Conservation (phyloP, 1,284 basidiomycete species). For the Ceratorhiza oryzae-sativae region DNA sequence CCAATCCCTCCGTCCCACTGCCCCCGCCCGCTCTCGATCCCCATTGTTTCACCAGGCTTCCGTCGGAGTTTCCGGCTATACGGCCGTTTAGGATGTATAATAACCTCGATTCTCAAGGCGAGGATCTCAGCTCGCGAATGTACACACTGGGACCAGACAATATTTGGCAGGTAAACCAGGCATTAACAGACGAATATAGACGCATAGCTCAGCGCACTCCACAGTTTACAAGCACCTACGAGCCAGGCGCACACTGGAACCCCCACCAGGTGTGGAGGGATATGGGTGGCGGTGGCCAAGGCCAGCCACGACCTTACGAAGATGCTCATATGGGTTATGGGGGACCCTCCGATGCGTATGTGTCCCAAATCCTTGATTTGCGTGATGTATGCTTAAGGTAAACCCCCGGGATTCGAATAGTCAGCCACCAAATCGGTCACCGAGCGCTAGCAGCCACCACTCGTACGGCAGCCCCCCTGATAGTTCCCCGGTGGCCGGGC, state of each 20-base stretch:
- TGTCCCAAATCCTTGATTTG: not conserved
- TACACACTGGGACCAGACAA: conserved; percentile 32
- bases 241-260: conserved; percentile 1
- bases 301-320: conserved; percentile 1
- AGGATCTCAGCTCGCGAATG: conserved; percentile 8
- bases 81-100: conserved; percentile 12
- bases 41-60: not conserved
- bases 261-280: conserved; percentile 14
- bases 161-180: conserved; percentile 14
- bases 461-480: not conserved
- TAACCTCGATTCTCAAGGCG: conserved; percentile 12
- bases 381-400: not conserved
- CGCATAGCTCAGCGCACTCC: conserved; percentile 4
- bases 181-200: conserved; percentile 4
- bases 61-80: not conserved
- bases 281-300: conserved; percentile 3
- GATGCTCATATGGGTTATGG: not conserved
- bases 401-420: not conserved
- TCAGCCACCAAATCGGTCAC: conserved; percentile 1
- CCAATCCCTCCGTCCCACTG: conserved; percentile 1
- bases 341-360: not conserved
- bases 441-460: not conserved
- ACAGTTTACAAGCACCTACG: conserved; percentile 15
- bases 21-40: not conserved
- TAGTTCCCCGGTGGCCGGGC: conserved; percentile 1